These are phyloP conservation scores for rapeseed (Brassica napus) DNA, from an alignment of 345 rosid genomes.

Conservation along the genomic window Da-Ae NC_063438.1:1326001-1326500, in stretches of 20 bases:
- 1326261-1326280: neutral
- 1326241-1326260: no score
- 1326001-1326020: neutral
- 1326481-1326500: neutral
- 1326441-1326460: neutral
- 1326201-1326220: neutral
- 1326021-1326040: neutral
- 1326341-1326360: neutral
- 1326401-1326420: neutral
- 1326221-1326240: neutral
- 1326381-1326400: neutral
- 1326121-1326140: no score
- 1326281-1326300: no score
- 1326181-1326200: neutral
- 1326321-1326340: neutral
- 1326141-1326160: neutral
- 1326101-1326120: neutral
- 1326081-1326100: neutral
- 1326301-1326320: neutral
- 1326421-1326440: no score
- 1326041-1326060: no score
- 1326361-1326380: no score
- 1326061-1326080: no score
- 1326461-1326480: neutral
- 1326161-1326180: neutral